Base-by-base conservation (phyloP, 2,329 filamentous ascomycete species). In the Phialophora tarda region DNA sequence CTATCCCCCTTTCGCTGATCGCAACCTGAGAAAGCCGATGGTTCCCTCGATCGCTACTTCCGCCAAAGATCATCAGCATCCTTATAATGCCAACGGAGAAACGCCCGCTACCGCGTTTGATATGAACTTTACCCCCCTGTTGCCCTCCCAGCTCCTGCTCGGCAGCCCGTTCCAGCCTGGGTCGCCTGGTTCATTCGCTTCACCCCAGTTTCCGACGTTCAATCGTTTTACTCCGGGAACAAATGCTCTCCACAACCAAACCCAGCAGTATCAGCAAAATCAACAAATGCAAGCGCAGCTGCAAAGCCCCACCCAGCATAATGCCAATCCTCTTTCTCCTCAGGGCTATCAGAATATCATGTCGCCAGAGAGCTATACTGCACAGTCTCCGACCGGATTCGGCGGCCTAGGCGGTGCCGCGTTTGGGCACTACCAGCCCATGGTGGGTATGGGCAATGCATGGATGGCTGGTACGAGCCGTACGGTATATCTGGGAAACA, bases 161-260 rank as follows among this genome's bases (percentile, higher is more conserved):
- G 95, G 95, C 56, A 97, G 93, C 79, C 95, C 95, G 21, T 98
- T 98, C 81, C 95, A 98, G 81, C 93, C 95, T 14, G 95, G 93
- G 50, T 97, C 92, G 4, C 94, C 94, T 3, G 91, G 90, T 38
- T 89, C 91, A 44, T 98, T 97, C 80, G 88, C 89, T 68, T 97
- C 91, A 71, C 91, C 93, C 47, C 93, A 97, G 78, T 99, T 97
- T 79, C 90, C 95, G 78, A 93, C 86, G 77, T 89, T 95, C 77
- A 86, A 89, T 66, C 87, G 84, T 69, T 96, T 95, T 80, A 86
- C 93, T 74, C 86, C 88, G 72, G 82, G 85, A 71, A 84, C 83
- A 71, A 75, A 74, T 68, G 76, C 78, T 57, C 80, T 81, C 64
- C 83, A 85, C 73, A 84, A 85, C 69, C 86, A 88, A 67, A 82